Evolutionary conservation across 805 yeast genomes (phyloP).

Genomic region (Cyberlindnera veronae): DNA sequence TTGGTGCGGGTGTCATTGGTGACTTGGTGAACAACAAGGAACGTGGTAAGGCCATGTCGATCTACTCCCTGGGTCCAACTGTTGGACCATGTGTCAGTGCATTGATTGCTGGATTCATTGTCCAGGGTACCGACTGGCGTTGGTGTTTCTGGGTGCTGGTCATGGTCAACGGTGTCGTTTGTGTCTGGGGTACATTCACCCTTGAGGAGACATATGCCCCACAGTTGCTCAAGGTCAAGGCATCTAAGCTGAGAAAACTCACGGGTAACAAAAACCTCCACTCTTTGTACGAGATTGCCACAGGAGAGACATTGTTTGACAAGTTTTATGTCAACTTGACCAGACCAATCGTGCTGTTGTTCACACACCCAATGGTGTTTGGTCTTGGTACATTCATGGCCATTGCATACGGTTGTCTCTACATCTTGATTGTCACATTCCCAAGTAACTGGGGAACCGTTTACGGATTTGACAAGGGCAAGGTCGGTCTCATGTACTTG

Average conservation of each 20-base stretch:
- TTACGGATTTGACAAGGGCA: slow-evolving; percentile 47
- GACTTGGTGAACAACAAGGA: slow-evolving; percentile 52
- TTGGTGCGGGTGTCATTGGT: slow-evolving; percentile 66
- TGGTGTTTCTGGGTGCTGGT: slow-evolving; percentile 60
- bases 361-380: slow-evolving; percentile 59
- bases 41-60: slow-evolving; percentile 54
- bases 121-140: slow-evolving; percentile 50
- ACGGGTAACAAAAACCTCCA: slow-evolving; percentile 56
- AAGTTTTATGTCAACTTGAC: slow-evolving; percentile 40
- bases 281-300: slow-evolving; percentile 59
- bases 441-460: slow-evolving; percentile 45
- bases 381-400: slow-evolving; percentile 65
- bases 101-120: slow-evolving; percentile 52
- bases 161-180: slow-evolving; percentile 51
- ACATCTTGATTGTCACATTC: slow-evolving; percentile 57
- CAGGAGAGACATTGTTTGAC: slow-evolving; percentile 38
- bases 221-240: slow-evolving; percentile 43
- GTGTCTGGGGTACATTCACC: slow-evolving; percentile 39
- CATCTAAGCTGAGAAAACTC: slow-evolving; percentile 42
- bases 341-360: slow-evolving; percentile 51
- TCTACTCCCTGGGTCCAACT: slow-evolving; percentile 46
- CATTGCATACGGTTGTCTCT: slow-evolving; percentile 62
- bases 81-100: slow-evolving; percentile 64
- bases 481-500: slow-evolving; percentile 56
- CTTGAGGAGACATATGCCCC: slow-evolving; percentile 61